phyloP scores from a whole-genome alignment of 139 green algal genomes.

The Zygnema cylindricum region DNA sequence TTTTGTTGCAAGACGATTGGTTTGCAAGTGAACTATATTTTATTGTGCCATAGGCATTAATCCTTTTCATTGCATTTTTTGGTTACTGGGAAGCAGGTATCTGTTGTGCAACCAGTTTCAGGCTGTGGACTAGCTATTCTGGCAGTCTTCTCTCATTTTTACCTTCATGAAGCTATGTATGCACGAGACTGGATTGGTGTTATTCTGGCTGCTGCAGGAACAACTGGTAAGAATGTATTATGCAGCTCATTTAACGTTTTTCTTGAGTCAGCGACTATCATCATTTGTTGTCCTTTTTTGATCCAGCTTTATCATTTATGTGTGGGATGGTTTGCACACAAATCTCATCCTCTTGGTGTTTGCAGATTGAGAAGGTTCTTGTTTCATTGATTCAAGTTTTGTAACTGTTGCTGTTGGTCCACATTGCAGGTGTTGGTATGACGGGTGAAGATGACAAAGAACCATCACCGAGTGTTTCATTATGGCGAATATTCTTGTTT shows the following conservation, averaged over 20 bases:
- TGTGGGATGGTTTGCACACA: no score
- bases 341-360: no score
- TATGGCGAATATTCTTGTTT: neutral
- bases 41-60: no score
- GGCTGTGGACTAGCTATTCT: constrained; percentile 82
- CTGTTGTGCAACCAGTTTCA: constrained; percentile 86
- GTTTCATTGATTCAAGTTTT: no score
- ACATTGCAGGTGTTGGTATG: constrained; percentile 11
- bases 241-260: neutral
- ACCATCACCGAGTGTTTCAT: neutral
- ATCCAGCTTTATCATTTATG: no score
- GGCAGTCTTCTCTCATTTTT: constrained; percentile 86
- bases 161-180: constrained; percentile 67
- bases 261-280: no score
- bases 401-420: no score
- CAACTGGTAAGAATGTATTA: neutral
- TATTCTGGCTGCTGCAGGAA: constrained; percentile 50
- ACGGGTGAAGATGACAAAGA: constrained; percentile 22
- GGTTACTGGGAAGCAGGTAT: constrained; percentile 83
- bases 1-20: no score
- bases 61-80: no score
- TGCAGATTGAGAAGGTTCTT: no score
- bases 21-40: no score
- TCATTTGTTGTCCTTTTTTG: no score
- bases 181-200: constrained; percentile 75